Conservation (phyloP, 805 yeast genomes). For the Barnettozyma populi region DNA sequence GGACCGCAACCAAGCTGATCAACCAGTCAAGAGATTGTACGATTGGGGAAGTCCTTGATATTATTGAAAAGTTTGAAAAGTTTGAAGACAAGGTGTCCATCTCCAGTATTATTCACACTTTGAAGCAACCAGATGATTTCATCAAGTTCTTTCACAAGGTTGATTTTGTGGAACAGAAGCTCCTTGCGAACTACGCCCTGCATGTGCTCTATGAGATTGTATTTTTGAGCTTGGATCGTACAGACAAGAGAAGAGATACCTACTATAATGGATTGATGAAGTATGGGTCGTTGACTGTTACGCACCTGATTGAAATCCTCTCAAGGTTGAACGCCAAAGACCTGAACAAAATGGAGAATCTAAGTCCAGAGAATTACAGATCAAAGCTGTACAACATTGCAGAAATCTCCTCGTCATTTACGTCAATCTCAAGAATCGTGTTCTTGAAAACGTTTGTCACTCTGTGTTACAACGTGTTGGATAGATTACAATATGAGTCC, state of each 20-base stretch:
- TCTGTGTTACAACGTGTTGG: conserved; percentile 4
- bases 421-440: conserved; percentile 10
- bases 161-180: conserved; percentile 6
- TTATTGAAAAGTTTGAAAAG: conserved; percentile 15
- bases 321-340: conserved; percentile 9
- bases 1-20: conserved; percentile 11
- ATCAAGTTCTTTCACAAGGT: conserved; percentile 4
- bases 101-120: conserved; percentile 7
- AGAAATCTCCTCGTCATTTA: conserved; percentile 12
- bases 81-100: conserved; percentile 13
- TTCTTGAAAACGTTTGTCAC: conserved; percentile 16
- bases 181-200: conserved; percentile 10
- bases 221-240: conserved; percentile 8
- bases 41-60: conserved; percentile 10
- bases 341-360: not conserved
- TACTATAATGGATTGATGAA: conserved; percentile 18
- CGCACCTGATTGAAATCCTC: conserved; percentile 20
- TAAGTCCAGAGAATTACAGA: conserved; percentile 2
- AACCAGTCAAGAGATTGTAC: conserved; percentile 7
- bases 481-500: conserved; percentile 1
- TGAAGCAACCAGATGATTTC: conserved; percentile 5
- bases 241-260: conserved; percentile 9
- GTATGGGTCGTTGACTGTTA: conserved; percentile 17
- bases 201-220: conserved; percentile 19
- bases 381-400: conserved; percentile 13